Percentiles rank a stretch among this genome's conserved stretches.
phyloP scores from a whole-genome alignment of 441 rosid species.

The Arabidopsis hybrid region DNA sequence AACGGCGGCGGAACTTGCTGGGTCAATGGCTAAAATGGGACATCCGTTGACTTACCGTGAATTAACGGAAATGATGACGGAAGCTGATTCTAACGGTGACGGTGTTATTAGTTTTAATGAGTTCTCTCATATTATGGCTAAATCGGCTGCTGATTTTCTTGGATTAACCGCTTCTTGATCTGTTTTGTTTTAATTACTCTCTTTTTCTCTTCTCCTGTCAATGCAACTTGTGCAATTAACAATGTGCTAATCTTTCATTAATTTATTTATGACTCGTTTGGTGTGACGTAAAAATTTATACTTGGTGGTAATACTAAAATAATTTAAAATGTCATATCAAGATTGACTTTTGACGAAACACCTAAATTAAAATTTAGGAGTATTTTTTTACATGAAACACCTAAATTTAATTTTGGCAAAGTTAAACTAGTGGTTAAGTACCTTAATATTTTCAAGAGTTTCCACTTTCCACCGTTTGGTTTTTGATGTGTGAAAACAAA shows the following conservation, averaged over 20 bases:
- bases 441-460: too few relatives aligned
- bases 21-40: slow-evolving; percentile 74
- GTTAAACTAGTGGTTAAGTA: too few relatives aligned
- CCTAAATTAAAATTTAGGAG: too few relatives aligned
- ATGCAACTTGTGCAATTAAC: slow-evolving; percentile 38
- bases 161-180: slow-evolving; percentile 48
- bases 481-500: too few relatives aligned
- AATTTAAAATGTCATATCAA: neutral
- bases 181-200: neutral
- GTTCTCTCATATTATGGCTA: slow-evolving; percentile 67
- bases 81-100: slow-evolving; percentile 71
- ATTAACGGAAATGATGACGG: slow-evolving; percentile 65
- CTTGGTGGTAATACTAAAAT: neutral
- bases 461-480: too few relatives aligned
- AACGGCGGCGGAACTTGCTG: slow-evolving; percentile 67
- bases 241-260: slow-evolving; percentile 20
- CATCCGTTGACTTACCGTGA: slow-evolving; percentile 68
- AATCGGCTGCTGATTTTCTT: slow-evolving; percentile 83
- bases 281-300: slow-evolving; percentile 15
- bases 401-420: too few relatives aligned
- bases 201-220: neutral
- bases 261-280: slow-evolving; percentile 15
- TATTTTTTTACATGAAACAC: too few relatives aligned
- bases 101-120: slow-evolving; percentile 69
- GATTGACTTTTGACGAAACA: slow-evolving; percentile 9